A percentile compares a stretch with the other conserved stretches of the same genome.
phyloP scores from a whole-genome alignment of 176 grass and related monocot genomes.

The Pontederia crassipes region DNA sequence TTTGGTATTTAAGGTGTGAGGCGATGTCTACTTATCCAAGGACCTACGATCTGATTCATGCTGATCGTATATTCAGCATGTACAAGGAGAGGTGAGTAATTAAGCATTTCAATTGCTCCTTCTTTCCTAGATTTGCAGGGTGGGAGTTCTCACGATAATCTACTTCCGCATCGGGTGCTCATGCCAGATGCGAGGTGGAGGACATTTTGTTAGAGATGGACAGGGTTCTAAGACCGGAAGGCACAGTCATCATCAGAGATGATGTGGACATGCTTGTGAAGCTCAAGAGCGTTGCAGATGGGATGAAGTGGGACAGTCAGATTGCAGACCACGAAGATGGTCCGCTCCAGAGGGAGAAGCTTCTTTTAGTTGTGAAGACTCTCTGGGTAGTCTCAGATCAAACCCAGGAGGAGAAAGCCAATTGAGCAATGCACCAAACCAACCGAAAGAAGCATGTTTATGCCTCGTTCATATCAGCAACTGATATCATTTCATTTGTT shows the following conservation, averaged over 20 bases:
- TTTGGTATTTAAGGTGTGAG: constrained; percentile 62
- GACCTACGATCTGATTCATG: constrained; percentile 90
- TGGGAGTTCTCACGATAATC: background rate
- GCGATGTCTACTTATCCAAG: constrained; percentile 90
- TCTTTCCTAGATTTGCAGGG: background rate
- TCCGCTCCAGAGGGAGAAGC: constrained; percentile 76
- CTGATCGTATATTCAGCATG: constrained; percentile 58
- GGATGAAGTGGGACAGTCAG: constrained; percentile 90
- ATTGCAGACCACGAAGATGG: constrained; percentile 90
- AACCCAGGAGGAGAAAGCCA: constrained; percentile 33
- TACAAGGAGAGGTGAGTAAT: constrained; percentile 61
- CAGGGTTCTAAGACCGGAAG: constrained; percentile 74
- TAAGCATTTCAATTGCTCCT: background rate
- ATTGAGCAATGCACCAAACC: too few species aligned
- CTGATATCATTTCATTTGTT: too few species aligned
- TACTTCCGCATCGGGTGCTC: background rate
- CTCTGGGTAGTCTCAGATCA: constrained; percentile 62
- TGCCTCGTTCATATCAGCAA: too few species aligned
- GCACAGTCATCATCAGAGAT: constrained; percentile 72
- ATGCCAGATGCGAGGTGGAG: constrained; percentile 61
- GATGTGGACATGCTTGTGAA: constrained; percentile 80
- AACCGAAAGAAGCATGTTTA: too few species aligned
- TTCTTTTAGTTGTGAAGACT: constrained; percentile 82
- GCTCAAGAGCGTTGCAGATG: constrained; percentile 63
- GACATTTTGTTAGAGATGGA: constrained; percentile 86